Evolutionary conservation across 2,329 filamentous ascomycete species (phyloP), one percentile per base, ranked within the genome.

Genomic region (Amauroascus niger): DNA sequence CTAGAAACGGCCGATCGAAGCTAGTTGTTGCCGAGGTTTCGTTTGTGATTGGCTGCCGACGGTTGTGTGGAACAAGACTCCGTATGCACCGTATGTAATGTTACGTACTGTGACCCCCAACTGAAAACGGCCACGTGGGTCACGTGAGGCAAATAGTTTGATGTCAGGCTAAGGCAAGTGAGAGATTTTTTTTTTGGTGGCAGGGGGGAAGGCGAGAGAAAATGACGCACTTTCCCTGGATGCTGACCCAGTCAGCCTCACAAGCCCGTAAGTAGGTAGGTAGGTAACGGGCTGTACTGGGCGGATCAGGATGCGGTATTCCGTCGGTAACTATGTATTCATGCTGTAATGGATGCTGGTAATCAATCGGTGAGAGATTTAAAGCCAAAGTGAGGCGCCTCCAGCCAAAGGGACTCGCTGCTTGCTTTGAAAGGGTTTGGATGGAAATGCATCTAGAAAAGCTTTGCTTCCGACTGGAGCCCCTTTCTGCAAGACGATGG

Each of bases 11-110:
- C 18, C 18, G 28, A 44, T 52, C 47, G n/a, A 40, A 24, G 39
- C 35, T 18, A 28, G 8, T 26, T 24, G n/a, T 24, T 26, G 30
- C 26, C 30, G 16, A 41, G 35, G 20, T 14, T 22, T 33, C n/a
- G 18, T 1, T 3, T 28, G 8, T 33, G 33, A 49, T 49, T 49
- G 47, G 47, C 30, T 30, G 28, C 8, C 14, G 9, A 6, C 9
- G 18, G n/a, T 24, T 14, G 40, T 44, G 40, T 45, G n/a, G n/a
- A n/a, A n/a, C n/a, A n/a, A n/a, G n/a, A n/a, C n/a, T n/a, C n/a
- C n/a, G n/a, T n/a, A n/a, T n/a, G n/a, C 28, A 52, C 49, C 2
- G 39, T 52, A 41, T 45, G 49, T 52, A 52, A 24, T 24, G 49
- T 43, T 22, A 32, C 16, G 39, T 52, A 44, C 37, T 40, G 22